phyloP scores from a whole-genome alignment of 2,329 filamentous ascomycete genomes.

The Trichoderma semiorbis region DNA sequence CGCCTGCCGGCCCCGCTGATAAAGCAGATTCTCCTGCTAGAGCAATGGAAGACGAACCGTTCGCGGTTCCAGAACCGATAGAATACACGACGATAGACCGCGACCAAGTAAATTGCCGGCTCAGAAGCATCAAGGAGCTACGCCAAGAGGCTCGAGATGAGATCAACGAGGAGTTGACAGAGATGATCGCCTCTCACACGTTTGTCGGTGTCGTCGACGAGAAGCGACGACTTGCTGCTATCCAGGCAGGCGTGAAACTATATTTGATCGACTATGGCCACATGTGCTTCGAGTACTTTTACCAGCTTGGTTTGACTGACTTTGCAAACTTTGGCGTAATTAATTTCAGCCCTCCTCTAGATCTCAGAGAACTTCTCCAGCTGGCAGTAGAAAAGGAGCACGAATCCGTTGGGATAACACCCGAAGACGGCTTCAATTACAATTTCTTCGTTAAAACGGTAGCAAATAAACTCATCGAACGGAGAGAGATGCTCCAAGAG shows the following conservation, averaged over 20 bases:
- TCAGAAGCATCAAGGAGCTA: conserved; percentile 82
- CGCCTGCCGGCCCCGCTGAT: conserved; percentile 44
- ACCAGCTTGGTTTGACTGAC: conserved; percentile 89
- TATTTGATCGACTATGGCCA: conserved; percentile 93
- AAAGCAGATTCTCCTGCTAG: conserved; percentile 17
- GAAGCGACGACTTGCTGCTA: conserved; percentile 78
- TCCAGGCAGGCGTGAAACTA: conserved; percentile 88
- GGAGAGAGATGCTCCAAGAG: conserved; percentile 82
- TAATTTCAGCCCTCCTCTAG: conserved; percentile 71
- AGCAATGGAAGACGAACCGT: conserved; percentile 33
- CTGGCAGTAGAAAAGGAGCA: conserved; percentile 73
- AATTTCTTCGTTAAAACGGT: conserved; percentile 64
- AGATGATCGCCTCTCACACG: conserved; percentile 81
- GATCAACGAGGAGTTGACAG: conserved; percentile 81
- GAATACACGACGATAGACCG: conserved; percentile 72
- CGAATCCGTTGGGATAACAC: conserved; percentile 32
- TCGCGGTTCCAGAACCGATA: conserved; percentile 46
- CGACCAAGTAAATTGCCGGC: conserved; percentile 64
- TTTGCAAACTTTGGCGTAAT: conserved; percentile 93
- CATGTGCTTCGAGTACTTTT: conserved; percentile 84
- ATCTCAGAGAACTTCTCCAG: conserved; percentile 65
- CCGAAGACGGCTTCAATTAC: conserved; percentile 61
- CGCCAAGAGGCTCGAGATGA: conserved; percentile 74
- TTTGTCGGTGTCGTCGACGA: conserved; percentile 94
- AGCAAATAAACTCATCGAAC: conserved; percentile 64